Evolutionary conservation across 2,329 filamentous ascomycete species (phyloP).

Genomic region (Hypoxylon sp.): DNA sequence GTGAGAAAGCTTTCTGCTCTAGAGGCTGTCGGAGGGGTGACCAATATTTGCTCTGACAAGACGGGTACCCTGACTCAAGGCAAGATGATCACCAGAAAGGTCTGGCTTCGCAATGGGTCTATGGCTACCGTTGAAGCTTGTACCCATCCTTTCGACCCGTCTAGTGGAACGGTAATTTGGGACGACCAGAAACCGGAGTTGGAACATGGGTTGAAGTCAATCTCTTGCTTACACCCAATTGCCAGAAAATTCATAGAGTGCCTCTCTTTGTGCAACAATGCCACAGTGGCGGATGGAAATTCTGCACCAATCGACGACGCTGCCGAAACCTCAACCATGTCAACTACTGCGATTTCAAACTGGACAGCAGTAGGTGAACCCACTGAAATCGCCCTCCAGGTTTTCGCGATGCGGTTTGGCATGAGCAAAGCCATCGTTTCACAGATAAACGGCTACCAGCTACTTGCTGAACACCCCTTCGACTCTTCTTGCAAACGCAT

Average conservation of each 20-base stretch:
- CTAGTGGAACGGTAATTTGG: conserved; percentile 67
- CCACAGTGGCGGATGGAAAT: conserved; percentile 64
- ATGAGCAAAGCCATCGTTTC: conserved; percentile 62
- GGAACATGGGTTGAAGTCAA: conserved; percentile 44
- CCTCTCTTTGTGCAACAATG: conserved; percentile 74
- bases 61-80: conserved; percentile 77
- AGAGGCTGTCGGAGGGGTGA: conserved; percentile 78
- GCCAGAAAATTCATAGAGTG: conserved; percentile 67
- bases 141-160: conserved; percentile 73
- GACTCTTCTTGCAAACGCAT: conserved; percentile 82
- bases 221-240: conserved; percentile 49
- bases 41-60: conserved; percentile 79
- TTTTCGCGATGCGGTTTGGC: conserved; percentile 78
- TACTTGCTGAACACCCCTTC: conserved; percentile 78
- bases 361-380: conserved; percentile 77
- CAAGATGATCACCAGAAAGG: conserved; percentile 75
- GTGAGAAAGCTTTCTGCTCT: conserved; percentile 74
- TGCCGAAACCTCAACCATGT: conserved; percentile 64
- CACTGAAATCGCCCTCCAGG: conserved; percentile 81
- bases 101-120: conserved; percentile 71
- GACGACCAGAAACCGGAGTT: conserved; percentile 53
- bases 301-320: conserved; percentile 56
- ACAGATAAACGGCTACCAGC: conserved; percentile 58
- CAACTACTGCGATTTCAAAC: conserved; percentile 60
- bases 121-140: conserved; percentile 68